phyloP scores from a whole-genome alignment of 2,329 filamentous ascomycete genomes.

The Cladosporium sp. region DNA sequence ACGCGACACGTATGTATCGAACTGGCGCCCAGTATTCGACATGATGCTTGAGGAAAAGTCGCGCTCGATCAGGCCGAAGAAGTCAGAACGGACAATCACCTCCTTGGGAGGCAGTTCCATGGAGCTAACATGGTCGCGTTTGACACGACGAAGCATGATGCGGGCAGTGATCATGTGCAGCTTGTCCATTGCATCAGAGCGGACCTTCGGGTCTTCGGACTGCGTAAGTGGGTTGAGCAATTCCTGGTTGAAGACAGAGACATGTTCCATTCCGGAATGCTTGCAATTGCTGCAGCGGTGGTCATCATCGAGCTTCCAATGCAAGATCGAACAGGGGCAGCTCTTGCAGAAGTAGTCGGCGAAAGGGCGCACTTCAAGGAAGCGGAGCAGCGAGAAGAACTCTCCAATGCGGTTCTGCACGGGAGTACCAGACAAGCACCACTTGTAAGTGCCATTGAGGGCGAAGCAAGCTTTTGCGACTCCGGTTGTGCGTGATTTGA shows the following conservation, averaged over 20 bases:
- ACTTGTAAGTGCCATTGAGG: slow-evolving; percentile 82
- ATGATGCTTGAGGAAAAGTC: slow-evolving; percentile 97
- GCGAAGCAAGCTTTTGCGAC: slow-evolving; percentile 96
- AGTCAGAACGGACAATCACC: slow-evolving; percentile 87
- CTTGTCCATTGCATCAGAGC: slow-evolving; percentile 73
- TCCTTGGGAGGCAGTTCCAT: slow-evolving; percentile 98
- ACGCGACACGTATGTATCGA: slow-evolving; percentile 92
- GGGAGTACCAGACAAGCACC: slow-evolving; percentile 93
- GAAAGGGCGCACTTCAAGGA: slow-evolving; percentile 85
- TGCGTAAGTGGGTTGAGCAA: slow-evolving; percentile 75
- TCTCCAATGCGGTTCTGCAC: slow-evolving; percentile 97
- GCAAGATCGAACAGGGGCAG: slow-evolving; percentile 76
- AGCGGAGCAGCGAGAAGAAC: slow-evolving; percentile 91
- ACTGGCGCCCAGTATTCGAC: slow-evolving; percentile 83
- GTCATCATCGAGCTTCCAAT: slow-evolving; percentile 77
- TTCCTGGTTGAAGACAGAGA: slow-evolving; percentile 92
- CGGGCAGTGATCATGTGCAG: slow-evolving; percentile 85
- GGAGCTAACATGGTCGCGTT: slow-evolving; percentile 87
- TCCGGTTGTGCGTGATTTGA: slow-evolving; percentile 86
- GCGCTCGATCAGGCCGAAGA: slow-evolving; percentile 93
- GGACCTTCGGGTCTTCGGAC: slow-evolving; percentile 52
- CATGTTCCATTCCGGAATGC: slow-evolving; percentile 65
- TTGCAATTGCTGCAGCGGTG: slow-evolving; percentile 72
- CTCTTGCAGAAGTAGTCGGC: slow-evolving; percentile 91
- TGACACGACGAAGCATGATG: slow-evolving; percentile 94